A percentile compares a stretch with the other conserved stretches of the same genome.
phyloP scores from a whole-genome alignment of 2,329 filamentous ascomycete species.

The Stemphylium lycopersici region DNA sequence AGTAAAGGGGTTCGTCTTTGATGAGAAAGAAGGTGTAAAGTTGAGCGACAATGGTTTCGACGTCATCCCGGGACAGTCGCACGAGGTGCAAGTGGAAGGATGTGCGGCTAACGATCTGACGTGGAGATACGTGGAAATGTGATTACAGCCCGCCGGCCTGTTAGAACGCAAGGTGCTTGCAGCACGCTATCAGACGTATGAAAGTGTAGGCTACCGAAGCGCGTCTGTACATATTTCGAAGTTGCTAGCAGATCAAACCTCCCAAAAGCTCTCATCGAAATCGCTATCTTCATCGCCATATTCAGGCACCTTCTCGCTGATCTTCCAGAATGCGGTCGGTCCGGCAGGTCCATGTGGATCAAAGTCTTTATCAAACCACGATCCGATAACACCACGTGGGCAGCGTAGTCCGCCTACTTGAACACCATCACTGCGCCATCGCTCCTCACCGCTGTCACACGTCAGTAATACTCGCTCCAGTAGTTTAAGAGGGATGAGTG shows the following conservation, averaged over 20 bases:
- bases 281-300: constrained; percentile 15
- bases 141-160: not conserved
- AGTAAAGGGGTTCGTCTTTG: constrained; percentile 63
- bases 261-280: not conserved
- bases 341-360: constrained; percentile 73
- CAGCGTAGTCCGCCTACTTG: constrained; percentile 73
- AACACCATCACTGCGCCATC: constrained; percentile 78
- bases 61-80: constrained; percentile 27
- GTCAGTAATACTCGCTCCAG: constrained; percentile 28
- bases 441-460: constrained; percentile 63
- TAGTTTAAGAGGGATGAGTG: not conserved
- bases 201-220: too few species aligned
- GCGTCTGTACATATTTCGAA: not conserved
- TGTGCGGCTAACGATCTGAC: constrained; percentile 11
- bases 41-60: constrained; percentile 41
- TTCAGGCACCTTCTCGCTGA: constrained; percentile 54
- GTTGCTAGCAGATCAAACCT: not conserved
- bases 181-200: too few species aligned
- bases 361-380: constrained; percentile 79
- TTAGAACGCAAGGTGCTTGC: too few species aligned
- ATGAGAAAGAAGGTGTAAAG: constrained; percentile 23
- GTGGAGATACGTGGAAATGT: constrained; percentile 34
- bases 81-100: constrained; percentile 21
- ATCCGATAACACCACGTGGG: constrained; percentile 71
- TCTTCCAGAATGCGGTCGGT: constrained; percentile 80